Evolutionary conservation across 2,329 filamentous ascomycete species (phyloP), one percentile per base, ranked within the genome.

Genomic region (Aspergillus intermedius): DNA sequence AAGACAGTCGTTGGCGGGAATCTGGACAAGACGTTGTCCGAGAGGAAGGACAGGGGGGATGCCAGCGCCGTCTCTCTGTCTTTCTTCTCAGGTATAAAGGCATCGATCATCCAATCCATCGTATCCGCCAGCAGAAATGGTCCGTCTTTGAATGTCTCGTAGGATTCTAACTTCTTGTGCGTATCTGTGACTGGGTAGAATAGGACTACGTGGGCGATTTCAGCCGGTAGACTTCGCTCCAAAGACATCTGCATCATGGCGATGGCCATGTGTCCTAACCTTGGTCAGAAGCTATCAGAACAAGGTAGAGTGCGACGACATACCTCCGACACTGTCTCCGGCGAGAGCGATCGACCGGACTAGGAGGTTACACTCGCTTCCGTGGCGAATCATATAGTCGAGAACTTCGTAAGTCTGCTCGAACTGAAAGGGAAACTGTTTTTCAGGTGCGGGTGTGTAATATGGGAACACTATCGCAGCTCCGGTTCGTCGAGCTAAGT

Each of bases 21-120:
- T 17, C 21, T 42, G 15, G 50, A 35, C 21, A 53, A 25, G n/a
- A 34, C 40, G 5, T 43, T 28, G 37, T 53, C 45, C 1, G 50
- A 41, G 8, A 42, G 30, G 34, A 48, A 45, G 13, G 28, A 34
- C 23, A 53, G 35, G 2, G 48, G 48, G 4, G 45, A 53, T 2
- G 48, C 45, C 17, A 48, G 40, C 12, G 50, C 22, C 12, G 46
- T 50, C 6, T 39, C 19, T 9, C 48, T 42, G 12, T 50, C 48
- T 13, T 43, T 12, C 10, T 43, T 23, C 5, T 53, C 42, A 1
- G 50, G 48, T 6, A 50, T 22, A 37, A 49, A 53, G 9, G 48
- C 48, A 28, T 48, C 42, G 3, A 48, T 45, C 47, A 49, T 49
- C 50, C 50, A 49, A 19, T 52, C 44, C 50, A 52, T 44, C 28